Conservation (phyloP, 2,329 filamentous ascomycete genomes). For the Trichoderma endophyticum region DNA sequence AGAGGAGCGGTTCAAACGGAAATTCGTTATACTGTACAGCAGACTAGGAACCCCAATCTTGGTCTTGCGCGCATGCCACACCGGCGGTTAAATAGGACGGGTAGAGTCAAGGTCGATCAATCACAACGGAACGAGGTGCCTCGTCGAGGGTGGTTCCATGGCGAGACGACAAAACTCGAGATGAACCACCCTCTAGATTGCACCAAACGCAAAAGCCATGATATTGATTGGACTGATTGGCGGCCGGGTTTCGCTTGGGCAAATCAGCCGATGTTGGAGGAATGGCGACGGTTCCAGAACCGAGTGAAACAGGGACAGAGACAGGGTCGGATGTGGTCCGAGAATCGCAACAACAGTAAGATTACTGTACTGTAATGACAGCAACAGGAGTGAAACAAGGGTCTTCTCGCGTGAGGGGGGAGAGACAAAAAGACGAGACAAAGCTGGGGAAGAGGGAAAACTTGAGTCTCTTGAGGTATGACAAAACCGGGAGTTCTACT, state of each 20-base stretch:
- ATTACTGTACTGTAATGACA: background rate
- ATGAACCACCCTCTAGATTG: slow-evolving; percentile 54
- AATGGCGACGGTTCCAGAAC: slow-evolving; percentile 1
- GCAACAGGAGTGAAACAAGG: background rate
- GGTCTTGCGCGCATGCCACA: background rate
- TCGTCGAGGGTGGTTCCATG: slow-evolving; percentile 57
- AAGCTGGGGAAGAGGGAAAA: slow-evolving; percentile 11
- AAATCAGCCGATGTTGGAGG: slow-evolving; percentile 10
- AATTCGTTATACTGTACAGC: background rate
- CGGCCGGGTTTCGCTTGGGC: background rate
- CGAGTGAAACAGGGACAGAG: background rate
- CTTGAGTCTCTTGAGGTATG: background rate
- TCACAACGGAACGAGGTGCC: slow-evolving; percentile 26
- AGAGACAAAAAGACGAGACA: background rate
- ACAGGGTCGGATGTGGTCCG: background rate
- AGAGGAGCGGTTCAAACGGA: background rate
- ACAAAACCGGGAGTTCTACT: background rate
- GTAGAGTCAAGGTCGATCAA: background rate
- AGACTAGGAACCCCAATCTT: background rate
- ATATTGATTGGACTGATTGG: slow-evolving; percentile 21
- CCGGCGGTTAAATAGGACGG: slow-evolving; percentile 7
- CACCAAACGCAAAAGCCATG: slow-evolving; percentile 39
- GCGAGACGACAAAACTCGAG: slow-evolving; percentile 39
- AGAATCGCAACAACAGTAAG: background rate
- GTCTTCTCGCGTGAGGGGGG: slow-evolving; percentile 6